Percentiles rank a stretch among this genome's conserved stretches.
Conservation (phyloP, 495 filamentous ascomycete genomes). For the Pyrenopolyporus hunteri region DNA sequence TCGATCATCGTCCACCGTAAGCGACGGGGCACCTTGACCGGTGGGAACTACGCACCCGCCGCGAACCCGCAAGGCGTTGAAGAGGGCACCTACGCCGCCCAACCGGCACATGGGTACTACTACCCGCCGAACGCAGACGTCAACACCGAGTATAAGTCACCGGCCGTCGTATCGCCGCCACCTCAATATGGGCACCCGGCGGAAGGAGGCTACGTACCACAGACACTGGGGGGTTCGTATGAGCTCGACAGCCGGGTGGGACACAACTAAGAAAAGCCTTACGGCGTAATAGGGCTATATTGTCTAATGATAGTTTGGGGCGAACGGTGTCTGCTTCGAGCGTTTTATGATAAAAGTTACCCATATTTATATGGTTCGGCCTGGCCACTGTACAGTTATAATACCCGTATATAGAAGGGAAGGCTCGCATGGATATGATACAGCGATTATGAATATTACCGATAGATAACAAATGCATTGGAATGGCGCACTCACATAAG, state of each 20-base stretch:
- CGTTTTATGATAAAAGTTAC: neutral
- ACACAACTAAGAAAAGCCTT: neutral
- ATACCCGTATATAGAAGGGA: neutral
- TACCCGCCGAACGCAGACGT: slow-evolving; percentile 9
- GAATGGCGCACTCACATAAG: slow-evolving; percentile 1
- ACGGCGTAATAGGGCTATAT: neutral
- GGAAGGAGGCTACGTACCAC: neutral
- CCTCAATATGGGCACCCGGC: neutral
- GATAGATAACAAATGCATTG: slow-evolving; percentile 12
- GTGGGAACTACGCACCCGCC: slow-evolving; percentile 19
- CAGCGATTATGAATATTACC: slow-evolving; percentile 14
- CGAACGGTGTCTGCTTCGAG: neutral
- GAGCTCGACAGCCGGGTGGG: slow-evolving; percentile 21
- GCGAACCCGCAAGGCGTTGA: slow-evolving; percentile 8
- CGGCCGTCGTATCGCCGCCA: neutral
- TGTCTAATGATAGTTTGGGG: neutral
- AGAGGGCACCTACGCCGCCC: slow-evolving; percentile 5
- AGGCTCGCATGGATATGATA: neutral
- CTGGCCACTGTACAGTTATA: neutral
- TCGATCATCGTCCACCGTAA: slow-evolving; percentile 35
- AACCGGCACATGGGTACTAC: slow-evolving; percentile 13
- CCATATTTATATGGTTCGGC: neutral
- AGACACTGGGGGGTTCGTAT: slow-evolving; percentile 1
- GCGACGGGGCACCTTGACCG: slow-evolving; percentile 20
- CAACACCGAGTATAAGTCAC: slow-evolving; percentile 29